Evolutionary conservation across 352 stramenopile species (phyloP), one percentile per base, ranked within the genome.

Genomic region (Detonula confervacea): DNA sequence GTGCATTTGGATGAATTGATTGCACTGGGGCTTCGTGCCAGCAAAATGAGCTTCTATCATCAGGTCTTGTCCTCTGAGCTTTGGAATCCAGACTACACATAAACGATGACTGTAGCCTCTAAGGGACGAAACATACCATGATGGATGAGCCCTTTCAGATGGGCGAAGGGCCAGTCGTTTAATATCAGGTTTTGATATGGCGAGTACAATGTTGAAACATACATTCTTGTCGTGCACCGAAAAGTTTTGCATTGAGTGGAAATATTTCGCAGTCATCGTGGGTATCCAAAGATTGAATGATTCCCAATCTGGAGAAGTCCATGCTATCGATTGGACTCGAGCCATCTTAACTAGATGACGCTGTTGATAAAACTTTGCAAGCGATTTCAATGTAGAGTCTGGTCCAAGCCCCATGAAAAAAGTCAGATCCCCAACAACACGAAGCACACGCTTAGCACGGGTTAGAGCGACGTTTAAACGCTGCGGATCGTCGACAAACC

Each of bases 381-480:
- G 39, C 24, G 55, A 35, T 60, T 76, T 76, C 55, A 66, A 60
- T 25, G 67, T 76, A 62, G 55, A 69, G 25, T 54, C 47, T 33
- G 8, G 51, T 49, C 2, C 20, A 9, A 69, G 67, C 16, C 25
- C 62, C 27, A 51, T 9, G 46, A 69, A 76, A 35, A 76, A 76
- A 14, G 39, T 59, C 14, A 65, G n/a, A 7, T 56, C 47, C 8
- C 39, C 39, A 16, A 49, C 39, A 49, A 49, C 16, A n/a, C 39
- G 55, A 16, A 94, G 63, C 12, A 86, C 88, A 44, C 80, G 72
- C 20, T 80, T 78, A 11, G 90, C 88, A 33, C 90, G 72, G 25
- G 90, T 94, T 52, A 94, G 71, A 20, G 88, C 88, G 9, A 94
- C 90, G 77, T 92, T 93, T 7, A 94, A 67, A 22, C 90, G 80